Evolutionary conservation across 2,329 filamentous ascomycete species (phyloP), one percentile per base, ranked within the genome.

Genomic region (Neodidymelliopsis sp.): DNA sequence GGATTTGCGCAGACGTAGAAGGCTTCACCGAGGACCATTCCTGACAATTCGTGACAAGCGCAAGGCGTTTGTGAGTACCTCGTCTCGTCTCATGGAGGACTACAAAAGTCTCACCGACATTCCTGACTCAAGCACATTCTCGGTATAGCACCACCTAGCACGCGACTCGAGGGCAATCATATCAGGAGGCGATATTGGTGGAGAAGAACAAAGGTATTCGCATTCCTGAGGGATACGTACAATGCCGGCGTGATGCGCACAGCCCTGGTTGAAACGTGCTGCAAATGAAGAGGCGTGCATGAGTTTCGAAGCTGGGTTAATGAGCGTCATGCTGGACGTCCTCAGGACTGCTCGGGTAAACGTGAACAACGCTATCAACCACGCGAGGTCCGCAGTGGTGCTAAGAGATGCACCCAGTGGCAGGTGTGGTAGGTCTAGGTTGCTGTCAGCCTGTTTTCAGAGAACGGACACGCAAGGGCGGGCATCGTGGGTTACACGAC

Each of bases 71-170:
- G 36, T 53, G 37, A 34, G 23, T 33, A 42, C 31, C 48, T 46
- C 41, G 49, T 51, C 40, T 51, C 37, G 40, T 38, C 24, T 33
- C 22, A 27, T 34, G 23, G 20, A 38, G 44, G 25, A 18, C 22
- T 19, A 48, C 37, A 36, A 28, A 33, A 31, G 45, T 42, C 63
- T 65, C 63, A 68, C 65, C 65, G 65, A 68, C 64, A 67, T 66
- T 69, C 64, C 53, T 65, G 54, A 57, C 55, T 56, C 60, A 55
- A 49, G 49, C 46, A 29, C 50, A 15, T 39, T 37, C 42, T 47
- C 45, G 42, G 38, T 35, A 35, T 36, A 33, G 61, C 62, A 55
- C 63, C 60, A 58, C 56, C 47, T 23, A 29, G 40, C 43, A 45
- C 31, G 42, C 39, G 39, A 49, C 19, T 54, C 42, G 46, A 49